Evolutionary conservation across 1,139 yeast genomes (phyloP).

Genomic region (Candida glucosophila): DNA sequence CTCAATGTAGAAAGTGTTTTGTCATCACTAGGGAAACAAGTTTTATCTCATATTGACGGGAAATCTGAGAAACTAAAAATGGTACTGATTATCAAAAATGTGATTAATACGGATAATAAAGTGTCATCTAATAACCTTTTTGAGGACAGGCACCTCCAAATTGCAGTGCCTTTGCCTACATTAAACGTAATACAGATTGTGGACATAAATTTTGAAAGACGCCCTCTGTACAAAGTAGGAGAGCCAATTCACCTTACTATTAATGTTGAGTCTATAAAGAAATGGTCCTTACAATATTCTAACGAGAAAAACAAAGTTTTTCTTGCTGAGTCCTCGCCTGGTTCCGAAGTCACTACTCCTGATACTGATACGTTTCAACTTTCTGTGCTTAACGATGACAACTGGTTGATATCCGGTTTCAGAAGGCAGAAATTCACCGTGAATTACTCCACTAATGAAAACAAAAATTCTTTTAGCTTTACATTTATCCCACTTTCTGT

Average conservation of each 20-base stretch:
- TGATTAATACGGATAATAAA: constrained; percentile 7
- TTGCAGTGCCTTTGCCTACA: constrained; percentile 46
- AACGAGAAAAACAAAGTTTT: constrained; percentile 6
- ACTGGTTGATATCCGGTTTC: constrained; percentile 68
- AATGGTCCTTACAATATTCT: constrained; percentile 27
- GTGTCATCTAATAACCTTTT: constrained; percentile 1
- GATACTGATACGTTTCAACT: constrained; percentile 21
- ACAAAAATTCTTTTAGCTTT: constrained; percentile 22
- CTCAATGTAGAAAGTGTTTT: constrained; percentile 14
- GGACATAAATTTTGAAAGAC: constrained; percentile 31
- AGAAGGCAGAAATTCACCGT: constrained; percentile 40
- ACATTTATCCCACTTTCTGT: constrained; percentile 64
- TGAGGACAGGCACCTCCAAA: constrained; percentile 18
- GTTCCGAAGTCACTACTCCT: constrained; percentile 6
- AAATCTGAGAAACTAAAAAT: constrained; percentile 9
- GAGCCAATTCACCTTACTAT: constrained; percentile 46
- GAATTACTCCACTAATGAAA: constrained; percentile 10
- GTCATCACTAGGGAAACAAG: not conserved
- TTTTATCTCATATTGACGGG: constrained; percentile 9
- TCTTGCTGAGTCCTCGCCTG: constrained; percentile 22
- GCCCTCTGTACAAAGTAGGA: constrained; percentile 48
- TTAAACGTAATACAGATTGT: constrained; percentile 43
- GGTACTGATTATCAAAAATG: constrained; percentile 8
- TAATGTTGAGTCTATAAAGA: constrained; percentile 32
- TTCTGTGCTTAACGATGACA: constrained; percentile 28